Evolutionary conservation across 148 eudicot genomes (phyloP).

Genomic region (Chenopodium suecicum): DNA sequence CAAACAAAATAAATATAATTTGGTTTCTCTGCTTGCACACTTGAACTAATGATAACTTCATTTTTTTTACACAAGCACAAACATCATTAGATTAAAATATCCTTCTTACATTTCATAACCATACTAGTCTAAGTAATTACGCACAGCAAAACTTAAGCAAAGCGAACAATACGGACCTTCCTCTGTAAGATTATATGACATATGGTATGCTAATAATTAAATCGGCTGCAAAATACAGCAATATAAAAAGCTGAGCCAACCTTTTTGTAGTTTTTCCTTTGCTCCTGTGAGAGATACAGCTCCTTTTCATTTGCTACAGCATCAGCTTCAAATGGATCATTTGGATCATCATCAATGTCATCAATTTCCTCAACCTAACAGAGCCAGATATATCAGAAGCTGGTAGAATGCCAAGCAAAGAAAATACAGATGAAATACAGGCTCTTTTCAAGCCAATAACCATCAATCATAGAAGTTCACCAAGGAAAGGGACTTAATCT

Average conservation of each 20-base stretch:
- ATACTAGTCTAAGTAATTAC: not conserved
- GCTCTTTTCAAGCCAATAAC: not conserved
- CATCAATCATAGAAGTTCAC: not conserved
- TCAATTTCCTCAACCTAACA: constrained; percentile 95
- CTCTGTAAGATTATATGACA: not conserved
- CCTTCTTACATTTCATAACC: not conserved
- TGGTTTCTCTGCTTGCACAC: not conserved
- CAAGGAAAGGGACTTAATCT: too few species aligned
- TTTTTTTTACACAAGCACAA: not conserved
- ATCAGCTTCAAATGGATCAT: constrained; percentile 85
- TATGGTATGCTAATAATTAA: not conserved
- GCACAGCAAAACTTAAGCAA: not conserved
- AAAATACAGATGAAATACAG: not conserved
- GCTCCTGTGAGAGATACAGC: constrained; percentile 69
- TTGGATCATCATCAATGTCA: constrained; percentile 63
- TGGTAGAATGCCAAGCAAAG: not conserved
- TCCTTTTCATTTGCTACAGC: constrained; percentile 83
- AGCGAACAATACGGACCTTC: not conserved
- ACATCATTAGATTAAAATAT: not conserved
- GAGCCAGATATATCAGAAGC: constrained; percentile 10
- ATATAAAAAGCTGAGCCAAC: constrained; percentile 31
- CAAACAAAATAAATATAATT: not conserved
- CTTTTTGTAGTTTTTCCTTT: constrained; percentile 74
- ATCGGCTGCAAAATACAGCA: not conserved
- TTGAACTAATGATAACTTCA: not conserved